These are phyloP conservation scores for Claviceps citrina DNA, from an alignment of 2,329 filamentous ascomycete species.

Conservation along the genomic window DNA sequence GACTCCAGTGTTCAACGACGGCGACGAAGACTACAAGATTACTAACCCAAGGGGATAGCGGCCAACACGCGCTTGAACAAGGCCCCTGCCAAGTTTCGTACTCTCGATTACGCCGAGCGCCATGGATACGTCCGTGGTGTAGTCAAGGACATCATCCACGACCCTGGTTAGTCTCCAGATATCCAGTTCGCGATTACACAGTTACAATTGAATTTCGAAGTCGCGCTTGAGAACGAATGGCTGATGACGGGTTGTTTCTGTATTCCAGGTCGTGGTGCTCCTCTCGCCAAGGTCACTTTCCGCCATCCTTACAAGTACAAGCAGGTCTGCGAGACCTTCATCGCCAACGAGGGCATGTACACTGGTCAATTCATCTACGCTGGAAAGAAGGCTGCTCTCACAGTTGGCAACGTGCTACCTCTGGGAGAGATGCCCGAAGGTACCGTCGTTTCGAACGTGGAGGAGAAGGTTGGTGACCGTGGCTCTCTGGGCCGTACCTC, in stretches of 20 bases:
- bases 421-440: conserved; percentile 91
- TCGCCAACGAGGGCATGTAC: conserved; percentile 99
- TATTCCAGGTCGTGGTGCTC: conserved; percentile 63
- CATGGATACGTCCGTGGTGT: conserved; percentile 97
- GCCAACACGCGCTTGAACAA: conserved; percentile 87
- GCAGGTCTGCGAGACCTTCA: conserved; percentile 97
- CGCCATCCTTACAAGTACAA: conserved; percentile 98
- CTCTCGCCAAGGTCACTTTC: conserved; percentile 92
- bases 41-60: conserved; percentile 32
- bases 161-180: conserved; percentile 48
- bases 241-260: conserved; percentile 14
- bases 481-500: conserved; percentile 92
- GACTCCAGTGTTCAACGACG: conserved; percentile 12
- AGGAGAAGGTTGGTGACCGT: conserved; percentile 97
- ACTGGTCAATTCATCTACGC: conserved; percentile 99
- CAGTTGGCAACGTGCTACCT: conserved; percentile 93
- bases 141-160: conserved; percentile 98
- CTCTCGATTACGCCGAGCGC: conserved; percentile 88
- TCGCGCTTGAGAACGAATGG: not conserved
- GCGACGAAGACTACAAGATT: conserved; percentile 9
- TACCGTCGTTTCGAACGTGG: conserved; percentile 98
- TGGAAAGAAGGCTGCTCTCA: conserved; percentile 95
- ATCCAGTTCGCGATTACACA: not conserved
- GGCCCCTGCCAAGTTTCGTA: conserved; percentile 71
- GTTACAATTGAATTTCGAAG: not conserved